phyloP scores from a whole-genome alignment of 1,284 basidiomycete species.

The Clitocybe nebularis region DNA sequence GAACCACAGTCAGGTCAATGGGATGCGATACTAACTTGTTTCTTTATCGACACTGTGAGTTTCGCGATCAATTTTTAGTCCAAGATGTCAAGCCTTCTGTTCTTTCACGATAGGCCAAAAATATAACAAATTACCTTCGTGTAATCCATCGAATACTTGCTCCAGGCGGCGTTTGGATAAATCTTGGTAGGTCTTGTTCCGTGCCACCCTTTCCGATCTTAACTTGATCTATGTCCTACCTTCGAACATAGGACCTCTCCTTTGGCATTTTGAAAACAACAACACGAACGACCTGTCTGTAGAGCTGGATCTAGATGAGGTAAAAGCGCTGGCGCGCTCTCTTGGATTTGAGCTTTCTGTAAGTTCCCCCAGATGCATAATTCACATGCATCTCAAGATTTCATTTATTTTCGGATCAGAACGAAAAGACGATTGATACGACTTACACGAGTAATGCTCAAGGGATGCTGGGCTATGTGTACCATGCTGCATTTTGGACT shows the following conservation, averaged over 20 bases:
- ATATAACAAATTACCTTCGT: slow-evolving; percentile 86
- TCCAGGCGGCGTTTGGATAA: slow-evolving; percentile 89
- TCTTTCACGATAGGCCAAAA: slow-evolving; percentile 63
- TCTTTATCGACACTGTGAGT: slow-evolving; percentile 93
- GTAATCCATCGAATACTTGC: slow-evolving; percentile 78
- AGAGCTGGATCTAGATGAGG: slow-evolving; percentile 87
- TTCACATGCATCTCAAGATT: neutral
- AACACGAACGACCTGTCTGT: slow-evolving; percentile 76
- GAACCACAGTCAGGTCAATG: slow-evolving; percentile 75
- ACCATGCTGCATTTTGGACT: slow-evolving; percentile 82
- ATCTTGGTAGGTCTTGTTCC: slow-evolving; percentile 52
- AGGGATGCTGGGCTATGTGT: slow-evolving; percentile 87
- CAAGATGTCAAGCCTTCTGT: neutral
- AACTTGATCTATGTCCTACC: neutral
- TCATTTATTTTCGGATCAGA: slow-evolving; percentile 37
- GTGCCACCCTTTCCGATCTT: neutral
- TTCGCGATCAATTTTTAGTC: neutral
- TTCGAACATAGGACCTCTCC: slow-evolving; percentile 63
- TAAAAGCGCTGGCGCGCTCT: slow-evolving; percentile 69
- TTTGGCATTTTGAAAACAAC: slow-evolving; percentile 97
- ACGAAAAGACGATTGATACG: slow-evolving; percentile 76
- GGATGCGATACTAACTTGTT: slow-evolving; percentile 92
- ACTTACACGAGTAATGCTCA: slow-evolving; percentile 85
- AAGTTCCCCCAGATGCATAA: slow-evolving; percentile 21
- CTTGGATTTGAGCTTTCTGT: slow-evolving; percentile 87